These are phyloP conservation scores for Hygrophila difformis DNA, from an alignment of 257 asterid species.

Conservation along the genomic window DNA sequence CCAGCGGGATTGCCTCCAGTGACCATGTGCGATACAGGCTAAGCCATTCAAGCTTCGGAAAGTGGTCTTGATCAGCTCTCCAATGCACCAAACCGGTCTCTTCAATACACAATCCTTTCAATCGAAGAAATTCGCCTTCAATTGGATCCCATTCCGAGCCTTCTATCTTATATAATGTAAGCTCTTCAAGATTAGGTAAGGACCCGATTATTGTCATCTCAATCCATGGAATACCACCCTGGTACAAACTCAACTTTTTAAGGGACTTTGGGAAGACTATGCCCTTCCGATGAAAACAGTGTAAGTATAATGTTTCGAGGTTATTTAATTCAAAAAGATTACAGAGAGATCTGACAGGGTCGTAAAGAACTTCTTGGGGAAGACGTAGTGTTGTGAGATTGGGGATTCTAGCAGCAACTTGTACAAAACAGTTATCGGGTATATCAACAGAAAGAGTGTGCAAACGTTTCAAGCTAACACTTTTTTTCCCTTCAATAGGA, in stretches of 20 bases:
- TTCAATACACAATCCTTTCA: constrained; percentile 5
- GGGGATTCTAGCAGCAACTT: too few species aligned
- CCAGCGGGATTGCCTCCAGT: constrained; percentile 14
- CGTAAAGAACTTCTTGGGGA: too few species aligned
- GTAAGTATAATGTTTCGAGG: constrained; percentile 2
- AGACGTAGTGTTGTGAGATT: too few species aligned
- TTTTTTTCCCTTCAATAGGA: too few species aligned
- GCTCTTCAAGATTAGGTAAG: constrained; percentile 20
- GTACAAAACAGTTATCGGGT: too few species aligned
- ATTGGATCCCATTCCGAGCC: constrained; percentile 8
- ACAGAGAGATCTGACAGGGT: too few species aligned
- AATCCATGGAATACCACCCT: constrained; percentile 1
- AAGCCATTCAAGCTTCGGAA: constrained; percentile 16
- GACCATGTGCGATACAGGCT: neutral
- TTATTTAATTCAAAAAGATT: constrained; percentile 2
- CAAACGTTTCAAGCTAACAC: too few species aligned
- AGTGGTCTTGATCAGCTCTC: constrained; percentile 9
- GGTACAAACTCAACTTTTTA: constrained; percentile 9
- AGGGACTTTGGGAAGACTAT: constrained; percentile 6
- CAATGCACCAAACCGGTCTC: constrained; percentile 7
- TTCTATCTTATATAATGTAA: constrained; percentile 7
- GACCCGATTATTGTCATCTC: constrained; percentile 8
- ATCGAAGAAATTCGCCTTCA: constrained; percentile 11
- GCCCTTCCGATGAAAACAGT: too few species aligned
- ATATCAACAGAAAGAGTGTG: too few species aligned